Evolutionary conservation across 345 rosid genomes (phyloP), one percentile per base, ranked within the genome.

Genomic region (Corchorus capsularis): DNA sequence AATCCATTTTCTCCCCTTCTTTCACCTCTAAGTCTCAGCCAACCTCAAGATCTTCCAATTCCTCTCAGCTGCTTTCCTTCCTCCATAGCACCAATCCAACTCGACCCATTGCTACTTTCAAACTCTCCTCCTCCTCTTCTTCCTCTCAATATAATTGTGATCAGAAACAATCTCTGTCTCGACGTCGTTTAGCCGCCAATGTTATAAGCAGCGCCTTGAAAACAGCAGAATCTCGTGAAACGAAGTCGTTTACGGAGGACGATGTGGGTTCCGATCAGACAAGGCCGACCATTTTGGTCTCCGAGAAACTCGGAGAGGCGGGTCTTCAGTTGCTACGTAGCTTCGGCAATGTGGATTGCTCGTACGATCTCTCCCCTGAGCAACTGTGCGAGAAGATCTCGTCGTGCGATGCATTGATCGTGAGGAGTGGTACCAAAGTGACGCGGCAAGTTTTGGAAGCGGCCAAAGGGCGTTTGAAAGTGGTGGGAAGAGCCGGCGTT

Each of bases 351-450:
- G 88, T 93, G 34, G 93, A 91, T 57, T 93, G 98, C 81, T 83
- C 82, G 15, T 90, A 91, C 73, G 90, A 86, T 32, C 87, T 93
- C 8, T 85, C 93, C 0, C 90, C 79, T 0, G 89, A 91, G 43
- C 85, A 86, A 49, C 87, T 93, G 1, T 81, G 88, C 73, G 81
- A 77, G 72, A 93, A 83, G 84, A 89, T 93, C 65, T 71, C 81
- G 5, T 70, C 64, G 49, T 88, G 84, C 75, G 94, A 93, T 43
- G 96, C 96, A 6, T 62, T 93, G 90, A 93, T 91, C 73, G 94
- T 93, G 63, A 87, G 98, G 83, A 93, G 98, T 55, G 94, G 93
- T 15, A 93, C 96, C n/a, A 91, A 91, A 84, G 98, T 93, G 77
- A 89, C 90, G 3, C 80, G 96, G 47, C 83, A 87, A 78, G 94